A percentile compares a stretch with the other conserved stretches of the same genome.
These are phyloP conservation scores for Entomophthora muscae DNA, from an alignment of 371 early-diverging fungal genomes.

Conservation along the genomic window DNA sequence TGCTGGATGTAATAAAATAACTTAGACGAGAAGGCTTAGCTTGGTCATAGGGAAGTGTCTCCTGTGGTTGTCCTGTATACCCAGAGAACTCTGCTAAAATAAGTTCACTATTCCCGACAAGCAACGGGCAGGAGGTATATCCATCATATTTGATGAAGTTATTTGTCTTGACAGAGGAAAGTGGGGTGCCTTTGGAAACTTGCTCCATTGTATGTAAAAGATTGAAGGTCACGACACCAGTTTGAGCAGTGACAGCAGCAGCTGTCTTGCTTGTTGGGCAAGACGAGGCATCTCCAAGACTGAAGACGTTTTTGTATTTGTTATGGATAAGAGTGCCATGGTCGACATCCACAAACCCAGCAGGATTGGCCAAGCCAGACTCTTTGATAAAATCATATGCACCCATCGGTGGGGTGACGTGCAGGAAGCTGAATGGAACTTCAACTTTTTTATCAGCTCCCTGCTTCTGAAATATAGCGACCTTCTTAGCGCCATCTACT, in stretches of 20 bases:
- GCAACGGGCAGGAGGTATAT: constrained; percentile 70
- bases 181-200: constrained; percentile 11
- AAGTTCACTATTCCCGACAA: constrained; percentile 56
- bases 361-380: constrained; percentile 47
- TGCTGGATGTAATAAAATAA: constrained; percentile 54
- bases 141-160: constrained; percentile 43
- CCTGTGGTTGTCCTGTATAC: constrained; percentile 56
- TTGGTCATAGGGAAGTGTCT: constrained; percentile 77
- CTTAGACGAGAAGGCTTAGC: constrained; percentile 38
- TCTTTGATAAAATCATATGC: constrained; percentile 59
- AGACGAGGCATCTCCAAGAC: constrained; percentile 67
- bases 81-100: constrained; percentile 81
- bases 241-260: constrained; percentile 69
- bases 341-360: constrained; percentile 71
- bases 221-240: constrained; percentile 55
- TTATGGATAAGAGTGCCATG: constrained; percentile 59
- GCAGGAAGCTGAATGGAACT: constrained; percentile 59
- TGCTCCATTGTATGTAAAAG: constrained; percentile 44
- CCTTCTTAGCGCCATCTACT: constrained; percentile 35
- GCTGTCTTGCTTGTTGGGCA: constrained; percentile 85
- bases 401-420: constrained; percentile 76
- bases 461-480: constrained; percentile 47
- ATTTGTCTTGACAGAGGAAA: constrained; percentile 7
- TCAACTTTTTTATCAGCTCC: constrained; percentile 23
- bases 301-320: constrained; percentile 58